Evolutionary conservation across 1,284 basidiomycete species (phyloP).

Genomic region (Mycena citricolor): DNA sequence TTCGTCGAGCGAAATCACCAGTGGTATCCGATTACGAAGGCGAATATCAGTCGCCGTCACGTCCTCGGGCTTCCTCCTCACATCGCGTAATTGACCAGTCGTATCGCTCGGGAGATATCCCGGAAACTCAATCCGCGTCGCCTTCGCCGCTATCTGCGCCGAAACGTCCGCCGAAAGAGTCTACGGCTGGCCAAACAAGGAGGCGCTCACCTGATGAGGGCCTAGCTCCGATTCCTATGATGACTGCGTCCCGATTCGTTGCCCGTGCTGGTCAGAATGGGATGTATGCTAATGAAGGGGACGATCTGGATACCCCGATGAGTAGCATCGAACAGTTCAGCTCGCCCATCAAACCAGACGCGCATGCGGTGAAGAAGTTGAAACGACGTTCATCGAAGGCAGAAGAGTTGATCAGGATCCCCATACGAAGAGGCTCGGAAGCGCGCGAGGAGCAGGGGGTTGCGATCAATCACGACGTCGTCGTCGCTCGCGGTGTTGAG

Average conservation of each 20-base stretch:
- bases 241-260: constrained; percentile 31
- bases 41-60: neutral
- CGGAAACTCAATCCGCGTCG: constrained; percentile 20
- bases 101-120: constrained; percentile 20
- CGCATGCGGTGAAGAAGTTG: constrained; percentile 17
- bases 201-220: no score
- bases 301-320: constrained; percentile 26
- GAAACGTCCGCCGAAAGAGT: neutral
- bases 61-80: neutral
- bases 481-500: constrained; percentile 9
- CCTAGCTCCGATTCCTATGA: constrained; percentile 3
- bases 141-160: neutral
- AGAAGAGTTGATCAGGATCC: neutral
- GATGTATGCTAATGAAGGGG: constrained; percentile 17
- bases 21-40: neutral
- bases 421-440: neutral
- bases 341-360: constrained; percentile 31
- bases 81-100: constrained; percentile 8
- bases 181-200: neutral
- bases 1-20: constrained; percentile 1
- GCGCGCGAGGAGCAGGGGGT: neutral
- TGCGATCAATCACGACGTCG: constrained; percentile 14
- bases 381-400: constrained; percentile 8
- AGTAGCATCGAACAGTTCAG: constrained; percentile 45
- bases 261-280: constrained; percentile 27